phyloP scores from a whole-genome alignment of 179 eudicot genomes.

The Drosera spatulata region DNA sequence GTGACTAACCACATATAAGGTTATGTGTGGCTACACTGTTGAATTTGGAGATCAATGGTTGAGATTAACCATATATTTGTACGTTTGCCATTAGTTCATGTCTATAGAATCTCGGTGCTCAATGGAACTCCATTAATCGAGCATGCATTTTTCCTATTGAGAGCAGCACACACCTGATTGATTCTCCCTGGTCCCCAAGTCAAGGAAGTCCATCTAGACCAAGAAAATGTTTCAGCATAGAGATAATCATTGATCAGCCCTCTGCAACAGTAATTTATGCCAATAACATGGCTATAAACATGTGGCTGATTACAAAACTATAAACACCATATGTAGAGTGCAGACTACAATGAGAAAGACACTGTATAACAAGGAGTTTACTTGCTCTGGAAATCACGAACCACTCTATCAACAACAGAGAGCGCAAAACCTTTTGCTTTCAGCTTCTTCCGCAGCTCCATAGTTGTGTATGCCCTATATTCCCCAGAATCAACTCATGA shows the following conservation, averaged over 20 bases:
- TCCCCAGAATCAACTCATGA: conserved; percentile 9
- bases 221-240: conserved; percentile 77
- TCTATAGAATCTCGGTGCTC: too few species aligned
- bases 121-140: too few species aligned
- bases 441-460: conserved; percentile 76
- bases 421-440: conserved; percentile 37
- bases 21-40: too few species aligned
- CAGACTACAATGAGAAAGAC: neutral
- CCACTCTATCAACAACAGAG: conserved; percentile 37
- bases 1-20: too few species aligned
- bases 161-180: conserved; percentile 44
- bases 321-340: neutral
- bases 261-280: conserved; percentile 26
- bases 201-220: conserved; percentile 74
- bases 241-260: conserved; percentile 72
- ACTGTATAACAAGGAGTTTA: conserved; percentile 16
- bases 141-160: too few species aligned
- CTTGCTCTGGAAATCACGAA: conserved; percentile 57
- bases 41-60: too few species aligned
- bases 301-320: neutral
- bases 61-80: too few species aligned
- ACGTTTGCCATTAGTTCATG: too few species aligned
- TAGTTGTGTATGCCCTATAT: conserved; percentile 61
- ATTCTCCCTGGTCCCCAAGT: conserved; percentile 92
- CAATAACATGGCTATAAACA: neutral